phyloP scores from a whole-genome alignment of 768 basidiomycete species.

The Mrakia gelida region DNA sequence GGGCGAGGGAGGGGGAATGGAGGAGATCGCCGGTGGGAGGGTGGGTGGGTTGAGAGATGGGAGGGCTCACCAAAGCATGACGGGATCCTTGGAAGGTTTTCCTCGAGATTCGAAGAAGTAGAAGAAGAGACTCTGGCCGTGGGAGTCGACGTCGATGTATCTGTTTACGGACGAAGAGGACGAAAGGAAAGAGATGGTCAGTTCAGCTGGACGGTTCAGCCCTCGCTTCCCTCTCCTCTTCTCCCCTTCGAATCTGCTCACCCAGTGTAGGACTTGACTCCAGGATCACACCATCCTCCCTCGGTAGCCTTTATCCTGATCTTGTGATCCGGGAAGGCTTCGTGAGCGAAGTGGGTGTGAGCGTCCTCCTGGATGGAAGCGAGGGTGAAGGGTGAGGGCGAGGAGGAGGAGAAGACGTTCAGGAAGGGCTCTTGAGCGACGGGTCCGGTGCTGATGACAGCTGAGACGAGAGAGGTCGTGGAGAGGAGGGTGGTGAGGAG shows the following conservation, averaged over 20 bases:
- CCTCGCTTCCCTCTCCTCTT: neutral
- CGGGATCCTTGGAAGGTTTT: constrained; percentile 29
- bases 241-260: neutral
- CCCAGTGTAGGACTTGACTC: constrained; percentile 10
- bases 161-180: neutral
- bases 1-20: no score
- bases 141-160: constrained; percentile 34
- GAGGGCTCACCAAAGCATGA: constrained; percentile 31
- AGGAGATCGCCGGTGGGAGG: no score
- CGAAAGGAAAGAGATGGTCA: neutral
- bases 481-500: neutral
- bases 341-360: constrained; percentile 20
- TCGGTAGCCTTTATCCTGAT: constrained; percentile 27
- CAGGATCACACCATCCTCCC: constrained; percentile 30
- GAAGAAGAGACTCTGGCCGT: constrained; percentile 18
- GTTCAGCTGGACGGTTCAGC: neutral
- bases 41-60: neutral
- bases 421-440: neutral
- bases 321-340: constrained; percentile 1
- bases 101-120: constrained; percentile 34
- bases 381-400: neutral
- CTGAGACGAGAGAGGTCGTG: neutral
- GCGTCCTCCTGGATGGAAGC: neutral
- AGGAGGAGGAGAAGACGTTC: neutral
- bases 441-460: neutral